Conservation (phyloP, 2,329 filamentous ascomycete species). For the Diaporthe caulivora region DNA sequence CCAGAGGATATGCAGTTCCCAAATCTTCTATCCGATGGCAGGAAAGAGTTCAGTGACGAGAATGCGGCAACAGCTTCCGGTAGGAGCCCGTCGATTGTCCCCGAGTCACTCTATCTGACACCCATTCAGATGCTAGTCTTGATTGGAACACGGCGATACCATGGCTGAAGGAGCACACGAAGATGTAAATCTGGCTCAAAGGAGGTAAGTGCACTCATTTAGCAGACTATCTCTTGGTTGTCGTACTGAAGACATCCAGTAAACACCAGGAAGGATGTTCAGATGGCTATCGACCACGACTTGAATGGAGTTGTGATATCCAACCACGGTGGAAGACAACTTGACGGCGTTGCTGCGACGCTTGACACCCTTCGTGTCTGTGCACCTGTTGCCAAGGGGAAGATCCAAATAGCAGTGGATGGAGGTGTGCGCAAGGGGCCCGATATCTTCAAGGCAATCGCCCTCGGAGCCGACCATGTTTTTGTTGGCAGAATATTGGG, state of each 20-base stretch:
- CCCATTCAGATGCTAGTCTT: conserved; percentile 49
- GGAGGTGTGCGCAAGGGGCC: conserved; percentile 66
- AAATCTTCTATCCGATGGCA: conserved; percentile 49
- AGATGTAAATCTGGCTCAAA: conserved; percentile 62
- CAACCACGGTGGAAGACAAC: conserved; percentile 67
- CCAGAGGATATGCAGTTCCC: conserved; percentile 57
- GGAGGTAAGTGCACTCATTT: conserved; percentile 44
- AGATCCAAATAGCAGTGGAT: conserved; percentile 65
- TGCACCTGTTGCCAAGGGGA: conserved; percentile 61
- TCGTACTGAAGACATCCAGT: conserved; percentile 41
- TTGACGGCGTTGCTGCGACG: conserved; percentile 56
- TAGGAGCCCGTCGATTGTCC: background rate
- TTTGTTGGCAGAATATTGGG: conserved; percentile 65
- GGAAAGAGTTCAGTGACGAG: background rate
- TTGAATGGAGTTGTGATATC: conserved; percentile 63
- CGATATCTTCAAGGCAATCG: conserved; percentile 67
- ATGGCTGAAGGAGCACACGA: conserved; percentile 60
- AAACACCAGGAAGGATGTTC: conserved; percentile 54
- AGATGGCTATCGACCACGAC: conserved; percentile 50
- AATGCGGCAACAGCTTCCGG: conserved; percentile 2
- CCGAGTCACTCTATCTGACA: background rate
- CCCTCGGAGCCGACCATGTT: conserved; percentile 62
- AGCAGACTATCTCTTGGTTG: fast-evolving
- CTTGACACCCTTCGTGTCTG: conserved; percentile 57
- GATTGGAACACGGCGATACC: conserved; percentile 64